These are phyloP conservation scores for Fusarium tjaetaba DNA, from an alignment of 2,329 filamentous ascomycete genomes.

Conservation along the genomic window DNA sequence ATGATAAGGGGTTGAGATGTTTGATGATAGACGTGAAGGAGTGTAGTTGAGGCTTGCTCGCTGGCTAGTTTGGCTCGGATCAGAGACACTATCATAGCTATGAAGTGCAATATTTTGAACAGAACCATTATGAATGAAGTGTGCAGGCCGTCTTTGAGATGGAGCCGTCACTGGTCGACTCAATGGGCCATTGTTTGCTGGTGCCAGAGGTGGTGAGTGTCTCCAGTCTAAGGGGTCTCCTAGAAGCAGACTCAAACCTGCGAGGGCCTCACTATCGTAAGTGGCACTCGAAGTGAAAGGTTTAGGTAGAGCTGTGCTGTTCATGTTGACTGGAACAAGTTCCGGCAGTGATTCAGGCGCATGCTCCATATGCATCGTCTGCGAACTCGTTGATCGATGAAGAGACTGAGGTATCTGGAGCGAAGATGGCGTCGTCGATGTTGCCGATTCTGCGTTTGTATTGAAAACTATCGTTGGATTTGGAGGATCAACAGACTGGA, in stretches of 20 bases:
- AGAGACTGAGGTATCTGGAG: not conserved
- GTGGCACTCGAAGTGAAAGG: not conserved
- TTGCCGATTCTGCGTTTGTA: not conserved
- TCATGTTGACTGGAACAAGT: slow-evolving; percentile 18
- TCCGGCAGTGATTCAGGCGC: slow-evolving; percentile 9
- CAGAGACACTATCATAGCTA: not conserved
- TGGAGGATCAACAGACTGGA: not conserved
- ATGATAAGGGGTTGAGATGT: not conserved
- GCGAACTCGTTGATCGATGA: not conserved
- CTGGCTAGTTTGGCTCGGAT: not conserved
- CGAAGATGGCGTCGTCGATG: not conserved
- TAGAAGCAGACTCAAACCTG: slow-evolving; percentile 15
- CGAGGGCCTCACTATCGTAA: not conserved
- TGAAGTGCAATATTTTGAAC: not conserved
- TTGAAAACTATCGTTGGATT: not conserved
- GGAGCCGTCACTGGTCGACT: not conserved
- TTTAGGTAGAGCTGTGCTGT: not conserved
- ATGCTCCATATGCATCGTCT: not conserved
- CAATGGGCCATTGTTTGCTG: not conserved
- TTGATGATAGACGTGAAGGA: not conserved
- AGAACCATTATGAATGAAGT: not conserved
- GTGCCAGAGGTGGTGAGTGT: not conserved
- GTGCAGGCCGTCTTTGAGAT: not conserved
- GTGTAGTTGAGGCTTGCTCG: not conserved
- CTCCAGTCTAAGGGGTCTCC: not conserved